Conservation (phyloP, 495 filamentous ascomycete genomes). For the Daldinia caldariorum region DNA sequence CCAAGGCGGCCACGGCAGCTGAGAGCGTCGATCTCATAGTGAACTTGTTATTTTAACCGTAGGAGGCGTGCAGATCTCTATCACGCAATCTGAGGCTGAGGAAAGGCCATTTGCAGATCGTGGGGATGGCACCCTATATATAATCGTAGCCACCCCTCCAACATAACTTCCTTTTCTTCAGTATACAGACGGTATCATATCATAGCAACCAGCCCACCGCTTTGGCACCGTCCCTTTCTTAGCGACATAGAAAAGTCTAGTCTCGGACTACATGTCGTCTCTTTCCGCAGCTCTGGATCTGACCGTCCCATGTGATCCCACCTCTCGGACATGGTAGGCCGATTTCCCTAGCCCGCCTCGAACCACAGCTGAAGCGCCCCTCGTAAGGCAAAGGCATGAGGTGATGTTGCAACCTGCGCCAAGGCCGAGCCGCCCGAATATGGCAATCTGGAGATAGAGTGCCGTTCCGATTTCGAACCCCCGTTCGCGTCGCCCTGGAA, state of each 20-base stretch:
- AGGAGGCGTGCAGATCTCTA: conserved; percentile 5
- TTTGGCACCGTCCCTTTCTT: background rate
- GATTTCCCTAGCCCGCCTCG: conserved; percentile 33
- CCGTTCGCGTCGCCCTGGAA: background rate
- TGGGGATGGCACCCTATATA: conserved; percentile 18
- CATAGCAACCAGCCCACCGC: conserved; percentile 8
- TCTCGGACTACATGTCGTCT: conserved; percentile 1
- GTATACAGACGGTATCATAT: background rate
- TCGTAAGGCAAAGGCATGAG: background rate
- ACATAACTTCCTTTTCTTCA: background rate
- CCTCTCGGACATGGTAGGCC: conserved; percentile 26
- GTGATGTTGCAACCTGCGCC: conserved; percentile 3
- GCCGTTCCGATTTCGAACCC: conserved; percentile 12
- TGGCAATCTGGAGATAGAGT: conserved; percentile 13
- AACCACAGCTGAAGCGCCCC: conserved; percentile 10
- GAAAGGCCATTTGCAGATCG: conserved; percentile 23
- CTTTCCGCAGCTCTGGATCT: conserved; percentile 2
- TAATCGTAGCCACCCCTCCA: background rate
- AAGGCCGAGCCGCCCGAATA: conserved; percentile 11
- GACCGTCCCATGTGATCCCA: conserved; percentile 26
- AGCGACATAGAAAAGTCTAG: conserved; percentile 11
- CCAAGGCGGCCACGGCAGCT: conserved; percentile 47
- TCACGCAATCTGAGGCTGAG: conserved; percentile 33
- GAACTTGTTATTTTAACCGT: background rate
- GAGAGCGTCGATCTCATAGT: conserved; percentile 55